phyloP scores from a whole-genome alignment of 2,329 filamentous ascomycete species.

The Mollisia scopiformis region DNA sequence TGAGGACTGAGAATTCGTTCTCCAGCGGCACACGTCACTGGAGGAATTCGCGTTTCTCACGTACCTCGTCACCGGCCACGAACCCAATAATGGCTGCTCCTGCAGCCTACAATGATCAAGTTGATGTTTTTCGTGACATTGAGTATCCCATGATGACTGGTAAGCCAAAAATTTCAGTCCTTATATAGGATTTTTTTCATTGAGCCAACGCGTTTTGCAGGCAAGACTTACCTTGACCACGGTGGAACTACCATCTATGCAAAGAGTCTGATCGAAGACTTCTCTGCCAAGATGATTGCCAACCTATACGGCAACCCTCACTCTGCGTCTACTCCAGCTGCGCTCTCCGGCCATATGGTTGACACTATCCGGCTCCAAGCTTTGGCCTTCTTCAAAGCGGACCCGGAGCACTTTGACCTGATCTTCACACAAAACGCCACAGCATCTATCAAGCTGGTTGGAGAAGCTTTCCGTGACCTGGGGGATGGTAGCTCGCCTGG shows the following conservation, averaged over 20 bases:
- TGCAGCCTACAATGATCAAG: slow-evolving; percentile 54
- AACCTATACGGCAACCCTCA: slow-evolving; percentile 90
- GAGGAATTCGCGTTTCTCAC: neutral
- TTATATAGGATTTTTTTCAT: no score
- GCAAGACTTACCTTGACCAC: slow-evolving; percentile 85
- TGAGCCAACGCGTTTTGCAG: slow-evolving; percentile 46
- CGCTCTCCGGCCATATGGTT: slow-evolving; percentile 71
- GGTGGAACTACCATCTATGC: slow-evolving; percentile 81
- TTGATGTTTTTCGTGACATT: slow-evolving; percentile 58
- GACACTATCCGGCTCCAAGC: slow-evolving; percentile 74
- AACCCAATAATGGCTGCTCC: slow-evolving; percentile 8
- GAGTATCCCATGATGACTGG: slow-evolving; percentile 73
- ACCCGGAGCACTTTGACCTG: slow-evolving; percentile 79
- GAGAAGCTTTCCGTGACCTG: slow-evolving; percentile 72
- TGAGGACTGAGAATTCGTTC: neutral
- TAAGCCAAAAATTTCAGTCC: slow-evolving; percentile 34
- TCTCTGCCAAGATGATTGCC: slow-evolving; percentile 75
- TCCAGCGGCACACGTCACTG: neutral
- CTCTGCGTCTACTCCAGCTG: slow-evolving; percentile 80
- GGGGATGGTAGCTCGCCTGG: slow-evolving; percentile 60
- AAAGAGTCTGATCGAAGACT: slow-evolving; percentile 79
- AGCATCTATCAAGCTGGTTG: slow-evolving; percentile 82
- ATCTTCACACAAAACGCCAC: slow-evolving; percentile 95
- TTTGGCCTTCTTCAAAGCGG: slow-evolving; percentile 77
- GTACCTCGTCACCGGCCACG: neutral